phyloP scores from a whole-genome alignment of 192 early-diverging fungal genomes.

The Spizellomyces sp. region DNA sequence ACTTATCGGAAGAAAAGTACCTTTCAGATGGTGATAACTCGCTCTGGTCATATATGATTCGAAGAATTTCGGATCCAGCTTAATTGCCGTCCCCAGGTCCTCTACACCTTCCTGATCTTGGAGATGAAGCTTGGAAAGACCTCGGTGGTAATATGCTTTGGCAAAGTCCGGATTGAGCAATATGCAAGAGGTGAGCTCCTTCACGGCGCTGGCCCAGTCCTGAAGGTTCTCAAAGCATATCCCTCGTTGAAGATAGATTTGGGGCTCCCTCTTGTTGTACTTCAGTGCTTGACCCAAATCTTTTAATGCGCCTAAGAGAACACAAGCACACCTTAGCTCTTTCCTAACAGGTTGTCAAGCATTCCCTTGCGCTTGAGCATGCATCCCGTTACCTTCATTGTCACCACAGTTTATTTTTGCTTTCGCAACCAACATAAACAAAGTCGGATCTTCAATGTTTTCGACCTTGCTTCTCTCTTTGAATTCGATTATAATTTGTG shows the following conservation, averaged over 20 bases:
- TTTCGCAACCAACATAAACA: conserved; percentile 55
- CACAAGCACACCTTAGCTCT: no score
- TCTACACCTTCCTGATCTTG: conserved; percentile 36
- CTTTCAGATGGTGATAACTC: conserved; percentile 48
- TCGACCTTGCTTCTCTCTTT: conserved; percentile 42
- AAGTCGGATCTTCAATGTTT: conserved; percentile 44
- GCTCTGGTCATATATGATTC: conserved; percentile 56
- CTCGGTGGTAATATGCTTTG: conserved; percentile 59
- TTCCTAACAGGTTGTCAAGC: no score
- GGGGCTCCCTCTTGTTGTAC: conserved; percentile 48
- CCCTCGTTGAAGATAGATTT: conserved; percentile 59
- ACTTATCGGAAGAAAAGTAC: conserved; percentile 4
- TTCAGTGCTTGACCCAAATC: conserved; percentile 46
- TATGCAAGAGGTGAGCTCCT: conserved; percentile 50
- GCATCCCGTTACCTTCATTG: conserved; percentile 36
- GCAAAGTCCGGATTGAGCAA: conserved; percentile 42
- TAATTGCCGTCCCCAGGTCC: conserved; percentile 47
- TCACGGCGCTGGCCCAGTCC: conserved; percentile 43
- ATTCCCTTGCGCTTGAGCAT: no score
- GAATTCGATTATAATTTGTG: conserved; percentile 57
- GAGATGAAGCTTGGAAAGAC: conserved; percentile 49
- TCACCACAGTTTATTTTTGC: conserved; percentile 49
- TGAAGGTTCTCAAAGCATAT: conserved; percentile 54
- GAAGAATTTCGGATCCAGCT: conserved; percentile 52
- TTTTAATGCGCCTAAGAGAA: conserved; percentile 42